A percentile compares a stretch with the other conserved stretches of the same genome.
Conservation (phyloP, 116 monocot genomes). For the Trichopus zeylanicus region DNA sequence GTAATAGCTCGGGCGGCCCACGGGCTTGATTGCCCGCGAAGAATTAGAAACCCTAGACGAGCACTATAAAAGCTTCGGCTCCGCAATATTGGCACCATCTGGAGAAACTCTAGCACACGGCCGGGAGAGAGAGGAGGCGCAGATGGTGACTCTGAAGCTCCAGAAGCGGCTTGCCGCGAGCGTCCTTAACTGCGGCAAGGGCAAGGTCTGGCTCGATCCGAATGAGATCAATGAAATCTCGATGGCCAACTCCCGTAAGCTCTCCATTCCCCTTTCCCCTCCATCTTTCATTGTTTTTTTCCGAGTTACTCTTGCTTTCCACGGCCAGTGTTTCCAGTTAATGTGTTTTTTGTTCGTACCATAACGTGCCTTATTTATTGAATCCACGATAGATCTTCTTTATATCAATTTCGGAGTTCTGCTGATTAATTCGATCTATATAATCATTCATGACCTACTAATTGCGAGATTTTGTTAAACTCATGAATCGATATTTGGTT, state of each 20-base stretch:
- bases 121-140: constrained; percentile 11
- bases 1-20: too few species aligned
- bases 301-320: neutral
- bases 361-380: too few species aligned
- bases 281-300: neutral
- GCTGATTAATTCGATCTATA: too few species aligned
- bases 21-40: too few species aligned
- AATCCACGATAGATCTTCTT: too few species aligned
- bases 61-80: neutral
- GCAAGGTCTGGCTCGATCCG: constrained; percentile 68
- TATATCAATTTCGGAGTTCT: too few species aligned
- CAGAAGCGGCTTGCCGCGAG: constrained; percentile 65
- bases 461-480: too few species aligned
- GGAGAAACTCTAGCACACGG: too few species aligned
- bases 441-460: too few species aligned
- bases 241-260: constrained; percentile 68
- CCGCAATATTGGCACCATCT: neutral
- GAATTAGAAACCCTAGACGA: neutral
- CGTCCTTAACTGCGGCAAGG: constrained; percentile 57
- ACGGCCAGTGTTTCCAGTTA: too few species aligned
- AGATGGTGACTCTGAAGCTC: constrained; percentile 56
- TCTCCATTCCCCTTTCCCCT: neutral
- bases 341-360: too few species aligned
- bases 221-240: constrained; percentile 64
- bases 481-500: too few species aligned